Conservation (phyloP, 148 eudicot genomes). For the Polygonum maritimum region DNA sequence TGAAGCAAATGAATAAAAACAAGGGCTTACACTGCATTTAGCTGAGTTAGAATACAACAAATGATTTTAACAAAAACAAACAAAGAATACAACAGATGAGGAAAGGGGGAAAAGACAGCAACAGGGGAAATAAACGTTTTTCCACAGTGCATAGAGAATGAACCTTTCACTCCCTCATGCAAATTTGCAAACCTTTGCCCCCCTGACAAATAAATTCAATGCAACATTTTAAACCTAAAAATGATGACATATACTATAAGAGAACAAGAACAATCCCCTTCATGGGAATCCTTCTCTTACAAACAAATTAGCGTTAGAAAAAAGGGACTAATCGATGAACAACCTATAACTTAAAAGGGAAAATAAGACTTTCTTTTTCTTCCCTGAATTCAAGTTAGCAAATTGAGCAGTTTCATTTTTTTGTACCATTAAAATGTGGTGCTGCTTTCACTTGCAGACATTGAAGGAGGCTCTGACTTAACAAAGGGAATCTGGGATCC, state of each 20-base stretch:
- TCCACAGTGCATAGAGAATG: conserved; percentile 13
- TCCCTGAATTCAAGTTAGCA: conserved; percentile 24
- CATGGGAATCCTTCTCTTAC: conserved; percentile 21
- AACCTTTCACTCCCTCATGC: conserved; percentile 19
- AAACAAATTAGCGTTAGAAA: conserved; percentile 7
- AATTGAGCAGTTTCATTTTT: conserved; percentile 19
- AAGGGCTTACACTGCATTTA: background rate
- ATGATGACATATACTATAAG: background rate
- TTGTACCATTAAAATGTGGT: conserved; percentile 28
- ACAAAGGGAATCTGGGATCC: conserved; percentile 18
- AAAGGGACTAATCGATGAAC: conserved; percentile 15
- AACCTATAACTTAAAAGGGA: conserved; percentile 18
- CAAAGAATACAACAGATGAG: conserved; percentile 4
- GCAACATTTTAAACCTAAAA: background rate
- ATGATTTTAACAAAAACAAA: background rate
- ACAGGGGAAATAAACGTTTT: conserved; percentile 1
- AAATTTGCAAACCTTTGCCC: background rate
- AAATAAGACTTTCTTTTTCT: conserved; percentile 9
- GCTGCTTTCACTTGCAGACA: conserved; percentile 46
- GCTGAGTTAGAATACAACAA: conserved; percentile 5
- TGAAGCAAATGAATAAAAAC: background rate
- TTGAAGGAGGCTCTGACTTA: conserved; percentile 30
- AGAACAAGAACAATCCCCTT: conserved; percentile 11
- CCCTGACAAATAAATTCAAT: conserved; percentile 7
- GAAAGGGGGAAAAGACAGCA: background rate